Percentiles rank a stretch among this genome's conserved stretches.
These are phyloP conservation scores for Backusella luteola DNA, from an alignment of 192 early-diverging fungal genomes.

Conservation along the genomic window DNA sequence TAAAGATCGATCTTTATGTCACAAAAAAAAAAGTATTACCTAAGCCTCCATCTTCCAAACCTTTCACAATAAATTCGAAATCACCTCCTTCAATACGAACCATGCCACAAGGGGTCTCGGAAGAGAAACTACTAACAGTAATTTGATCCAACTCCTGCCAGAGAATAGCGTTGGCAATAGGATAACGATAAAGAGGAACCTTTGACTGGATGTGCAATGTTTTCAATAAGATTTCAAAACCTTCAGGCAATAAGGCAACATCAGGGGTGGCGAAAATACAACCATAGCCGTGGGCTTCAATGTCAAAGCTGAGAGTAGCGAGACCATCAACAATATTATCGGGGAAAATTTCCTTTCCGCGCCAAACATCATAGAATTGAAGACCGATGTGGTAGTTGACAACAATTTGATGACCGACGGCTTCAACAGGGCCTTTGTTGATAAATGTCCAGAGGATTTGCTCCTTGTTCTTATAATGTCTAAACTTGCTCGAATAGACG, in stretches of 20 bases:
- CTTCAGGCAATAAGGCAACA: slow-evolving; percentile 1
- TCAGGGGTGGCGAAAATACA: slow-evolving; percentile 25
- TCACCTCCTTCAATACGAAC: slow-evolving; percentile 21
- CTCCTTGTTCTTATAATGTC: neutral
- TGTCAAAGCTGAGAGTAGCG: slow-evolving; percentile 25
- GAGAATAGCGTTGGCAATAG: slow-evolving; percentile 14
- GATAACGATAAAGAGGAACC: slow-evolving; percentile 9
- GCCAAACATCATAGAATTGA: slow-evolving; percentile 29
- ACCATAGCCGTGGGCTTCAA: slow-evolving; percentile 23
- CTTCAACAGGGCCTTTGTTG: slow-evolving; percentile 16
- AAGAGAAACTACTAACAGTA: neutral
- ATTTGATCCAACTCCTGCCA: slow-evolving; percentile 25
- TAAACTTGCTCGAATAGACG: slow-evolving; percentile 13
- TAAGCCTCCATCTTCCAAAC: neutral
- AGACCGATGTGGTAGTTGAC: slow-evolving; percentile 21
- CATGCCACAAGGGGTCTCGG: slow-evolving; percentile 11
- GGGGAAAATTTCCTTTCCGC: slow-evolving; percentile 16
- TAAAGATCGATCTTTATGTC: neutral
- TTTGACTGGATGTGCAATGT: neutral
- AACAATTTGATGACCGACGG: slow-evolving; percentile 23
- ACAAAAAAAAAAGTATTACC: neutral
- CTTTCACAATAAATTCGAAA: slow-evolving; percentile 14
- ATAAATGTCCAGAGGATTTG: slow-evolving; percentile 23
- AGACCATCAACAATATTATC: slow-evolving; percentile 23
- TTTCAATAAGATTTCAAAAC: slow-evolving; percentile 6